phyloP scores from a whole-genome alignment of 1,284 basidiomycete genomes.

The Omphalotus olearius region DNA sequence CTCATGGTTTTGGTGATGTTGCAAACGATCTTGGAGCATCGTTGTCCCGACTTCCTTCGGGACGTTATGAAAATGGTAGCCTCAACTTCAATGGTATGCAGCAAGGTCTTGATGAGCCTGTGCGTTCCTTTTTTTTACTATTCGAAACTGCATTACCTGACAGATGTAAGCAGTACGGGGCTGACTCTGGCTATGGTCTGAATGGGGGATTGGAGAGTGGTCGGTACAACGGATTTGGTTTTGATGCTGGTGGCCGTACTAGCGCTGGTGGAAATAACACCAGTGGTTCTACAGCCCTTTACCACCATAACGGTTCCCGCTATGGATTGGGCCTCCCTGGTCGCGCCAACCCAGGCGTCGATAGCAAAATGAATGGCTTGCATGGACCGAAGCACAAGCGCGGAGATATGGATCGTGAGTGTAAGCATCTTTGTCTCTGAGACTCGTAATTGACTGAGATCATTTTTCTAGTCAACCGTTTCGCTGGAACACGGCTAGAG shows the following conservation, averaged over 20 bases:
- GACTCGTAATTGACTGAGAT: not conserved
- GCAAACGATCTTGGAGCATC: constrained; percentile 64
- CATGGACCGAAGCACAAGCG: constrained; percentile 92
- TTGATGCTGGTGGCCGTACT: constrained; percentile 43
- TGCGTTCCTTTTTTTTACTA: constrained; percentile 25
- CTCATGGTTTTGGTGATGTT: constrained; percentile 44
- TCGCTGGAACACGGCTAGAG: constrained; percentile 91
- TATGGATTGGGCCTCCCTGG: constrained; percentile 65
- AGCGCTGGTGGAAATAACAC: constrained; percentile 41
- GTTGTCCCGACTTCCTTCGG: constrained; percentile 59
- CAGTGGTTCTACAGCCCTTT: constrained; percentile 75
- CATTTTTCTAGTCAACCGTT: constrained; percentile 74
- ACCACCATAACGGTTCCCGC: constrained; percentile 74
- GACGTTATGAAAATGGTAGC: constrained; percentile 51
- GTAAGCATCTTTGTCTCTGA: constrained; percentile 31
- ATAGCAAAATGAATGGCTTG: constrained; percentile 82
- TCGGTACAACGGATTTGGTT: constrained; percentile 62
- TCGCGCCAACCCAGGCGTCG: constrained; percentile 42
- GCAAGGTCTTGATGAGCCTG: constrained; percentile 45
- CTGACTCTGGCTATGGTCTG: constrained; percentile 57
- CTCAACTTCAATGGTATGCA: constrained; percentile 52
- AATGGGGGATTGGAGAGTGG: constrained; percentile 46
- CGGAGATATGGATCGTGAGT: constrained; percentile 89
- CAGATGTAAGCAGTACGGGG: constrained; percentile 46
- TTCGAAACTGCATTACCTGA: constrained; percentile 5